A percentile compares a stretch with the other conserved stretches of the same genome.
These are phyloP conservation scores for Neurospora terricola DNA, from an alignment of 495 filamentous ascomycete species.

Conservation along the genomic window DNA sequence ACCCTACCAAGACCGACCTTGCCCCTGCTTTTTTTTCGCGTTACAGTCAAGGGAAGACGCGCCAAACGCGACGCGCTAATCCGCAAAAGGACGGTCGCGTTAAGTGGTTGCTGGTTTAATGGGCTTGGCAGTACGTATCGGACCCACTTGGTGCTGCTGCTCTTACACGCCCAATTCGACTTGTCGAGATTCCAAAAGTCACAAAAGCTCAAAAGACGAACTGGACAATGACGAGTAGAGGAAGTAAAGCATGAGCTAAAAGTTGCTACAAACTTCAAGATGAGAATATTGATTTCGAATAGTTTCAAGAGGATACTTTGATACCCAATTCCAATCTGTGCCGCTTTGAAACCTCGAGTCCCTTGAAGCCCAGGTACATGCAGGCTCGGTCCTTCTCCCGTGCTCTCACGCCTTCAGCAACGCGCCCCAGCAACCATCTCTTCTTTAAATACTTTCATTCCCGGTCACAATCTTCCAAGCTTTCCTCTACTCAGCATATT, in stretches of 20 bases:
- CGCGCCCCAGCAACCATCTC: neutral
- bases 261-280: neutral
- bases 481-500: neutral
- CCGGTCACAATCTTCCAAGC: neutral
- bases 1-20: neutral
- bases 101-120: slow-evolving; percentile 26
- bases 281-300: rapidly evolving
- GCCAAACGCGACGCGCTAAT: slow-evolving; percentile 19
- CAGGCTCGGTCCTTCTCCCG: neutral
- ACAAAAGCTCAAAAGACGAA: neutral
- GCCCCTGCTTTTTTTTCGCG: slow-evolving; percentile 15
- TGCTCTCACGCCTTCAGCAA: neutral
- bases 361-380: neutral
- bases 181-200: neutral
- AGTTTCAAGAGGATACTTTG: neutral
- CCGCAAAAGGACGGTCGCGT: slow-evolving; percentile 23
- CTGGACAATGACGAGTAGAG: neutral
- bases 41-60: slow-evolving; percentile 13
- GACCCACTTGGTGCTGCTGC: neutral
- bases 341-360: neutral
- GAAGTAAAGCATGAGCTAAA: neutral
- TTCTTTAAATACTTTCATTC: neutral
- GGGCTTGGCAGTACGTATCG: neutral
- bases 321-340: neutral
- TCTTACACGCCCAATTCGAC: neutral